Evolutionary conservation across 805 yeast genomes (phyloP), one percentile per base, ranked within the genome.

Genomic region (Kuraishia piskuri): DNA sequence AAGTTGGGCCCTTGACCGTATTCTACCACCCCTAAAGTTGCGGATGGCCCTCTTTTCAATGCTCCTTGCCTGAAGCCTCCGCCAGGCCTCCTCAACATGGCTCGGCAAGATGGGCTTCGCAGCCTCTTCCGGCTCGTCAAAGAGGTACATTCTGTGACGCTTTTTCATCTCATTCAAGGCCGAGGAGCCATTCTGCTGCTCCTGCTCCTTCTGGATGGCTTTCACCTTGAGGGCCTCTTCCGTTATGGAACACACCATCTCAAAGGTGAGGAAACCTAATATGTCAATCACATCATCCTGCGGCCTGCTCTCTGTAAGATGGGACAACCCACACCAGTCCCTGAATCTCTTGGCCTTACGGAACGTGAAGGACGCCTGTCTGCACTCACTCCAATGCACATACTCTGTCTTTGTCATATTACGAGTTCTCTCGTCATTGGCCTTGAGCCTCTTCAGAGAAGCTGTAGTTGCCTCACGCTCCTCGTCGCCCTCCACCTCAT

Each of bases 331-430:
- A 19, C 96, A 92, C 99, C 99, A 94, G 62, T 94, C 99, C 63
- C 92, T 79, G 66, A 94, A 94, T 63, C 97, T 74, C 66, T 90
- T 90, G n/a, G 88, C 87, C 66, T 94, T 94, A 60, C 97, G 78
- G 63, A 90, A 94, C 1, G 99, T 94, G 67, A 94, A 94, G 55
- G 95, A 85, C 1, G 98, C 98, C 68, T 94, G 99, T 57, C 99
- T 80, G 69, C 99, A 94, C 64, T 94, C 99, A 12, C 96, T 88
- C 97, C 98, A 94, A 66, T 94, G 99, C 19, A 91, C 99, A 63
- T 94, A 94, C 65, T 94, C 99, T 62, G 94, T 97, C 63, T 84
- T 86, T 0, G 99, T 94, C 99, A 94, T 94, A 59, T 86, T 79
- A 58, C 76, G 81, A 0, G 99, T 94, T 57, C 99, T 77, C 51